phyloP scores from a whole-genome alignment of 345 rosid species.

The Aquilaria yunnanensis region DNA sequence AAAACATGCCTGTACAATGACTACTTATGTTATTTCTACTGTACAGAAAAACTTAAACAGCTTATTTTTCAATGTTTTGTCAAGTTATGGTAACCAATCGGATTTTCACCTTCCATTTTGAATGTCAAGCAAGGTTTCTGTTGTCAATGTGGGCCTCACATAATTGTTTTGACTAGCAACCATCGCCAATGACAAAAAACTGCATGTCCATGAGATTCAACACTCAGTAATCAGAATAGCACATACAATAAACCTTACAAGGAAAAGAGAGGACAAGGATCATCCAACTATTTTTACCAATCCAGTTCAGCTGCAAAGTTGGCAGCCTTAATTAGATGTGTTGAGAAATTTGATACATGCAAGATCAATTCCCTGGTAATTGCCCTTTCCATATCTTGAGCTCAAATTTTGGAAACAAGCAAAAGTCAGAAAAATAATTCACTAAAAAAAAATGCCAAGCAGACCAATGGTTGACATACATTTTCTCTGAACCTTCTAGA shows the following conservation, averaged over 20 bases:
- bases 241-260: background rate
- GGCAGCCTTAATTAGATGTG: constrained; percentile 70
- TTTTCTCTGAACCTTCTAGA: background rate
- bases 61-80: background rate
- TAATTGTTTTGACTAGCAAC: constrained; percentile 92
- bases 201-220: constrained; percentile 21
- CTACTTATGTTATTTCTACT: background rate
- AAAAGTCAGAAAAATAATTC: constrained; percentile 1
- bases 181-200: constrained; percentile 75
- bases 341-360: constrained; percentile 59
- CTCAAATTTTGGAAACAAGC: constrained; percentile 13
- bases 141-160: constrained; percentile 80
- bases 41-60: background rate
- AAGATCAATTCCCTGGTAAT: constrained; percentile 81
- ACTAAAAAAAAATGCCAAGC: background rate
- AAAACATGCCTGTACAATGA: constrained; percentile 68
- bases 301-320: constrained; percentile 91
- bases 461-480: background rate
- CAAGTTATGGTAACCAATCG: background rate
- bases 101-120: constrained; percentile 71
- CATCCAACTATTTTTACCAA: constrained; percentile 48
- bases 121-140: constrained; percentile 63
- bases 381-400: constrained; percentile 90
- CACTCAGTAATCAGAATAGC: constrained; percentile 10
- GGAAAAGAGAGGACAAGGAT: constrained; percentile 5